These are phyloP conservation scores for Purshia tridentata DNA, from an alignment of 306 rosid genomes.

Conservation along the genomic window DNA sequence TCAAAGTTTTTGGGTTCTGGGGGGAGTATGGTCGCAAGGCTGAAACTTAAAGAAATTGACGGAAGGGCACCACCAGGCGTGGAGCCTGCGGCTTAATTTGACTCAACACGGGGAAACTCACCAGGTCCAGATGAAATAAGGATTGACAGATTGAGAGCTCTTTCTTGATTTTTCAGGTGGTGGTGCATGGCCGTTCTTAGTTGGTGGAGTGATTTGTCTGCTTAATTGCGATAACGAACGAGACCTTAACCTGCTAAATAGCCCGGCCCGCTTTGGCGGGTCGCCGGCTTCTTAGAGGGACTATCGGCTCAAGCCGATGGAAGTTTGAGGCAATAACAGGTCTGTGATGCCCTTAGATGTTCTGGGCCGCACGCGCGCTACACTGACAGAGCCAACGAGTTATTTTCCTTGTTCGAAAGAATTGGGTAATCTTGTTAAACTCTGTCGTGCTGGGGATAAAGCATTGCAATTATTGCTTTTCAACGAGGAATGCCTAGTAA, in stretches of 20 bases:
- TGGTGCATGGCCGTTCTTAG: slow-evolving; percentile 21
- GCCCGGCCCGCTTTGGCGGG: not conserved
- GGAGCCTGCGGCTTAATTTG: slow-evolving; percentile 27
- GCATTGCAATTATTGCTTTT: too few relatives aligned
- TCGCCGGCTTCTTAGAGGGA: slow-evolving; percentile 19
- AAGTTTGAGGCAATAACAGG: not conserved
- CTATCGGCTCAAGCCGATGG: not conserved
- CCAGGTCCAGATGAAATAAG: slow-evolving; percentile 18
- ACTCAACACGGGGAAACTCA: slow-evolving; percentile 38
- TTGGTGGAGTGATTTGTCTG: slow-evolving; percentile 20
- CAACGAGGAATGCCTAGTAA: too few relatives aligned
- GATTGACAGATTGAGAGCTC: slow-evolving; percentile 12
- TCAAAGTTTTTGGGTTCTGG: too few relatives aligned
- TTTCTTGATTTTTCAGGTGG: slow-evolving; percentile 17
- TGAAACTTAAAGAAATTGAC: slow-evolving; percentile 6
- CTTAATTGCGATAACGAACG: not conserved
- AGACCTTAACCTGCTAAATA: too few relatives aligned
- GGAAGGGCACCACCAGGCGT: slow-evolving; percentile 9
- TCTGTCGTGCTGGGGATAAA: too few relatives aligned
- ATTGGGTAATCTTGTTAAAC: too few relatives aligned
- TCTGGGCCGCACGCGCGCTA: too few relatives aligned
- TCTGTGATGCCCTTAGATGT: too few relatives aligned
- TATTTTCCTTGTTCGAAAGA: too few relatives aligned
- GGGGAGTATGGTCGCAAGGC: not conserved
- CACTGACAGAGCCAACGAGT: too few relatives aligned